A percentile compares a stretch with the other conserved stretches of the same genome.
phyloP scores from a whole-genome alignment of 148 eudicot species.

The Cornus kousa region DNA sequence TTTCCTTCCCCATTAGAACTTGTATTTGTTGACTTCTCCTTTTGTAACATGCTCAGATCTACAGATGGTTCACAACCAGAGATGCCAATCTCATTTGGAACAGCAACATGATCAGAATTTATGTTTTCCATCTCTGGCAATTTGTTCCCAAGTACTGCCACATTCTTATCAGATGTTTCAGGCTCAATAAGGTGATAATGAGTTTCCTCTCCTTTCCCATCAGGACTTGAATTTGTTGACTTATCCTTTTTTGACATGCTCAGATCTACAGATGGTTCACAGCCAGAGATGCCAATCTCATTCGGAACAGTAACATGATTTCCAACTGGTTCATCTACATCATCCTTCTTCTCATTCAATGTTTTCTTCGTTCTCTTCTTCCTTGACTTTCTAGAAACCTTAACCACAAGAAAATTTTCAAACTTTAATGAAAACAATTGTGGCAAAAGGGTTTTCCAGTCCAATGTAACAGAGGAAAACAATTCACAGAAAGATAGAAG shows the following conservation, averaged over 20 bases:
- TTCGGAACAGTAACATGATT: conserved; percentile 35
- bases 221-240: conserved; percentile 24
- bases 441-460: not conserved
- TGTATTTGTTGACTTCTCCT: conserved; percentile 23
- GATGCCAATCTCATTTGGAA: conserved; percentile 28
- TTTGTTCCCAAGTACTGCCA: conserved; percentile 22
- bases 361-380: conserved; percentile 53
- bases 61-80: conserved; percentile 27
- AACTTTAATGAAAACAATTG: not conserved
- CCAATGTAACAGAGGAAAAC: not conserved
- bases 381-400: conserved; percentile 81
- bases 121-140: conserved; percentile 31
- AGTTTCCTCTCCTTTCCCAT: conserved; percentile 28
- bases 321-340: conserved; percentile 33
- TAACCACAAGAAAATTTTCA: conserved; percentile 21
- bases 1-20: conserved; percentile 33
- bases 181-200: conserved; percentile 26
- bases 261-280: conserved; percentile 25
- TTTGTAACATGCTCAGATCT: conserved; percentile 21
- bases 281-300: conserved; percentile 24
- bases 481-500: not conserved
- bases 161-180: conserved; percentile 28
- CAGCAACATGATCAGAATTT: conserved; percentile 25
- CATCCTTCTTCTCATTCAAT: conserved; percentile 27
- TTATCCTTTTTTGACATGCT: conserved; percentile 26